These are phyloP conservation scores for Termitomyces titanicus DNA, from an alignment of 768 basidiomycete genomes.

Conservation along the genomic window DNA sequence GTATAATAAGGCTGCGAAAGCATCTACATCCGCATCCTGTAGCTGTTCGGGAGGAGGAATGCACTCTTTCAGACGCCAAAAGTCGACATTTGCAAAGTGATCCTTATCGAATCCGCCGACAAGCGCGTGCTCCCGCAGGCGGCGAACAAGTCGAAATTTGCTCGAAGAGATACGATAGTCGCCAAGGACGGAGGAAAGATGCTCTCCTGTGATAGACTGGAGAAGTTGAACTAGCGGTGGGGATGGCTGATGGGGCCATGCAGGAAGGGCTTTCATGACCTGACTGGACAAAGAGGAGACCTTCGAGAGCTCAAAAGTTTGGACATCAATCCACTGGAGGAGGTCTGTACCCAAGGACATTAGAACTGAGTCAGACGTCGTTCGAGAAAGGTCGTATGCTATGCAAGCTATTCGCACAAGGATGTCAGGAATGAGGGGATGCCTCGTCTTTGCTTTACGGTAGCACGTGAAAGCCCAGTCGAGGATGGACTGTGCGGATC, in stretches of 20 bases:
- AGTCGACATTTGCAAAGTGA: constrained; percentile 56
- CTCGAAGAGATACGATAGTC: constrained; percentile 62
- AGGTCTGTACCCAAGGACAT: constrained; percentile 43
- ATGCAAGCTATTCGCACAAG: constrained; percentile 66
- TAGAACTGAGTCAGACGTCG: constrained; percentile 24
- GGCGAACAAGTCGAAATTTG: constrained; percentile 74
- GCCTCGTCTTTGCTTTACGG: constrained; percentile 32
- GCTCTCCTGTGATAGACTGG: constrained; percentile 41
- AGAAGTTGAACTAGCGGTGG: constrained; percentile 40
- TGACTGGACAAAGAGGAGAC: constrained; percentile 35
- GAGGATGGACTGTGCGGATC: constrained; percentile 70
- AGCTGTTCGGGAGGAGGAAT: constrained; percentile 55
- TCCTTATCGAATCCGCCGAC: constrained; percentile 33
- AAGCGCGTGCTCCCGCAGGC: constrained; percentile 48
- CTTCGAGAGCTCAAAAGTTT: constrained; percentile 29
- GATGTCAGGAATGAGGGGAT: constrained; percentile 58
- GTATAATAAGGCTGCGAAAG: constrained; percentile 66
- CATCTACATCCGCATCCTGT: constrained; percentile 66
- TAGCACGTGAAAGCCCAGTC: constrained; percentile 71
- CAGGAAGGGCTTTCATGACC: constrained; percentile 55
- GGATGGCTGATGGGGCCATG: constrained; percentile 72
- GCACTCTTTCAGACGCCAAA: constrained; percentile 83
- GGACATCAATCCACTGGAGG: constrained; percentile 7
- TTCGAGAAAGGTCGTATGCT: constrained; percentile 49
- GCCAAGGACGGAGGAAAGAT: constrained; percentile 51